Base-by-base conservation (phyloP, 2,329 filamentous ascomycete genomes). In the Hymenoscyphus infarciens region DNA sequence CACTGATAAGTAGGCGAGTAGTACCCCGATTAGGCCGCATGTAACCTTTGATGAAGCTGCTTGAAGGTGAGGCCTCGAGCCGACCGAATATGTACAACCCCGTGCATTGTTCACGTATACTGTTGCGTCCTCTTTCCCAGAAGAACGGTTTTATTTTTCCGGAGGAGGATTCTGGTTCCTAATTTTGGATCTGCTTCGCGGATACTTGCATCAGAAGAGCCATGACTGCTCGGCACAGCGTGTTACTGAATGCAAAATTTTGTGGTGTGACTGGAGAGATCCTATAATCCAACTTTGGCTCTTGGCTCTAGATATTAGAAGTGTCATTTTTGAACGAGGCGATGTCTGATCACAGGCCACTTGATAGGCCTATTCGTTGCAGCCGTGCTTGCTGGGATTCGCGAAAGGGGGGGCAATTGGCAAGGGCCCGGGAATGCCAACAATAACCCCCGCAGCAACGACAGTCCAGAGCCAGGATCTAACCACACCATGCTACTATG, bases 41-140 rank as follows among this genome's bases (percentile, higher is more conserved):
- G 58, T 29, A 60, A 60, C 58, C 45, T 57, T 56, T 38, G 38
- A 57, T 56, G 27, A 19, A 49, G 60, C 39, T 57, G n/a, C n/a
- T 49, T n/a, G 42, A 49, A n/a, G 25, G 25, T 27, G 25, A 27
- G 45, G 4, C 29, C 33, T 52, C 25, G 10, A 57, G 3, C 56
- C 56, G 22, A 57, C 2, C 15, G 56, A 39, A 57, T 19, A 57
- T 27, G 19, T 57, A 33, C 10, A 57, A 2, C n/a, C 54, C 31
- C 31, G 19, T 27, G 25, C 5, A 25, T 19, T 55, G 6, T 22
- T 31, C 22, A 19, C 59, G 45, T 19, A 22, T 49, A 22, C 42
- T 49, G 8, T 49, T 49, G 42, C 42, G n/a, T 52, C 25, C 8
- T 52, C 39, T 39, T 29, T 53, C 39, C 54, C 54, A 57, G 54